Base-by-base conservation (phyloP, 2,329 filamentous ascomycete genomes). In the Neofusicoccum cordaticola region DNA sequence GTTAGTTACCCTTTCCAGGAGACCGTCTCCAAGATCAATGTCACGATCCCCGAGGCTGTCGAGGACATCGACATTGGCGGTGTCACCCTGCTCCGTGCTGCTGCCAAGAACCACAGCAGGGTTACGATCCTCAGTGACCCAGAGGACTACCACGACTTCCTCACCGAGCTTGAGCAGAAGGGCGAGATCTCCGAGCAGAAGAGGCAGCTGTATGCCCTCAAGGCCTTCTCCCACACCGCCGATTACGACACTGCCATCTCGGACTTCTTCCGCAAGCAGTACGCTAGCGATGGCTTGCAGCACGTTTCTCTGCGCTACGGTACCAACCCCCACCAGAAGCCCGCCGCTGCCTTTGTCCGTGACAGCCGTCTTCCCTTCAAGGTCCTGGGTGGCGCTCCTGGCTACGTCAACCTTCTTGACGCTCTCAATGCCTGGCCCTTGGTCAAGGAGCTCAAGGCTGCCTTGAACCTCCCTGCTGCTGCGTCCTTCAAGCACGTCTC, bases 401-500 rank as follows among this genome's bases (percentile, higher is more conserved):
- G 95, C 62, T 99, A 97, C 80, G 95, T 99, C 83, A 99, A 99
- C 83, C 85, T 99, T 57, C 87, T 99, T 56, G 95, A 99, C 79
- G 92, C 92, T 58, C 86, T 99, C 71, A 99, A 99, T 80, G 92
- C 93, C 71, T 99, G 95, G 95, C 91, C 92, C 6, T 83, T 99
- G 66, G 95, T 99, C 65, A 96, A 96, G 84, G 95, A 99, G 82
- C 86, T 99, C 73, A 96, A 93, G 84, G 83, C 90, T 71, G 92
- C 94, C 22, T 88, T 98, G 22, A 89, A 90, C 71, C 89, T 90
- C 78, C 92, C 95, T 39, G 95, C 95, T 62, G 95, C 95, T 35
- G 94, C 95, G 68, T 97, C 92, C 77, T 99, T 99, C 88, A 99
- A 78, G 87, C 95, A 99, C 78, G 95, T 98, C 68, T 99, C 95